phyloP scores from a whole-genome alignment of 306 rosid genomes.

The Medicago lupulina region DNA sequence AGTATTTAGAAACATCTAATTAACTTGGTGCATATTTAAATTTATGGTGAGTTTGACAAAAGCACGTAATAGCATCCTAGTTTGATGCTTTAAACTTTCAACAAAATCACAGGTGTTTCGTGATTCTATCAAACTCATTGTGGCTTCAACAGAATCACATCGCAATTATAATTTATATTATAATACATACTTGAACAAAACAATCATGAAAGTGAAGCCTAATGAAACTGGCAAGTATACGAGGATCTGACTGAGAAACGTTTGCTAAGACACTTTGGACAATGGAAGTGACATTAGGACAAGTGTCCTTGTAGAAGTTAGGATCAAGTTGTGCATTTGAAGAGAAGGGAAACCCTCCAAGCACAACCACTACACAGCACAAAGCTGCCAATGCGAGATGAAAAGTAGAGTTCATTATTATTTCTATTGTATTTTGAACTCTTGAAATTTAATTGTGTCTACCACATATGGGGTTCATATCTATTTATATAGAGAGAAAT shows the following conservation, averaged over 20 bases:
- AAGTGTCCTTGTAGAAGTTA: neutral
- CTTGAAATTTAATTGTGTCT: neutral
- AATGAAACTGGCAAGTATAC: constrained; percentile 6
- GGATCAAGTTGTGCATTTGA: neutral
- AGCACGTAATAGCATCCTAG: no score
- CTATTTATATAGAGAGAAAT: neutral
- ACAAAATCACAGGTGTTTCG: no score
- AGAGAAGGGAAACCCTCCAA: neutral
- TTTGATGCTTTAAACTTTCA: neutral
- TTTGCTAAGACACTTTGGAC: neutral
- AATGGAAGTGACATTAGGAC: neutral
- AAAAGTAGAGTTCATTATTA: no score
- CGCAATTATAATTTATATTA: neutral
- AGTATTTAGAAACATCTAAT: no score
- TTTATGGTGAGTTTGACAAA: no score
- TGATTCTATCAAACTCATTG: no score
- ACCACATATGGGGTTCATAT: neutral
- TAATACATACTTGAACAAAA: neutral
- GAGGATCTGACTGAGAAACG: neutral
- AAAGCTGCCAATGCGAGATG: neutral
- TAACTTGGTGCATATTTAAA: no score
- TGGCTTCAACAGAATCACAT: neutral
- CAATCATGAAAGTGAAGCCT: constrained; percentile 63
- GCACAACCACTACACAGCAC: neutral
- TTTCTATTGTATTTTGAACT: neutral